A percentile compares a stretch with the other conserved stretches of the same genome.
Conservation (phyloP, 2,329 filamentous ascomycete species). For the Spiromastix sp. region DNA sequence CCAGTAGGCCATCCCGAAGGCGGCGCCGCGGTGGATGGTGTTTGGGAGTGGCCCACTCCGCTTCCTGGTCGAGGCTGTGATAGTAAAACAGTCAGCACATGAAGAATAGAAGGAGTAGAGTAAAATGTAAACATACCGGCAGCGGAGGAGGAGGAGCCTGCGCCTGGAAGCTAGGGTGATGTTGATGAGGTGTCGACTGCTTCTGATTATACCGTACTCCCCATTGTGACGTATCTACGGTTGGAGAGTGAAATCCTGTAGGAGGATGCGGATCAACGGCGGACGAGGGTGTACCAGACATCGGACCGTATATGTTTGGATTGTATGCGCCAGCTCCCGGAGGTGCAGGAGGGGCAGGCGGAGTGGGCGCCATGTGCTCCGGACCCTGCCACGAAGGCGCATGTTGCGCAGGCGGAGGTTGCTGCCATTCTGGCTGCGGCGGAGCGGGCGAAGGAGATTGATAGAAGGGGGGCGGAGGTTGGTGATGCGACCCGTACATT, state of each 20-base stretch:
- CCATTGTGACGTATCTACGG: slow-evolving; percentile 29
- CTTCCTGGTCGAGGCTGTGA: slow-evolving; percentile 28
- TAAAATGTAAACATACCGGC: slow-evolving; percentile 20
- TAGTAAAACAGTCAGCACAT: neutral
- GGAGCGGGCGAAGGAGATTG: slow-evolving; percentile 13
- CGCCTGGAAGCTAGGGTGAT: slow-evolving; percentile 8
- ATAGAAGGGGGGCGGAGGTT: slow-evolving; percentile 15
- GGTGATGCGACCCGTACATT: slow-evolving; percentile 26
- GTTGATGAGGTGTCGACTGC: slow-evolving; percentile 6
- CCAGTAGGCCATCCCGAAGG: slow-evolving; percentile 5
- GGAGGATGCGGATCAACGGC: slow-evolving; percentile 12
- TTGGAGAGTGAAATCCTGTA: slow-evolving; percentile 7
- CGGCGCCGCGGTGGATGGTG: slow-evolving; percentile 12
- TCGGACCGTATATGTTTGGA: slow-evolving; percentile 26
- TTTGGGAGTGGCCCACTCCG: slow-evolving; percentile 17
- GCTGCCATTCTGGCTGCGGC: slow-evolving; percentile 30
- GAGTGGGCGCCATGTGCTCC: too few species aligned
- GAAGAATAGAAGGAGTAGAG: neutral
- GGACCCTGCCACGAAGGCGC: slow-evolving; percentile 15
- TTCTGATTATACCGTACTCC: slow-evolving; percentile 32
- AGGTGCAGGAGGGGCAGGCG: slow-evolving; percentile 10
- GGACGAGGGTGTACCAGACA: slow-evolving; percentile 13
- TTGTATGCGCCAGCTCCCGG: slow-evolving; percentile 21
- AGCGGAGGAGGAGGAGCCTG: slow-evolving; percentile 24
- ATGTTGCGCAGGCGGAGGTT: slow-evolving; percentile 13